These are phyloP conservation scores for Chiua virens DNA, from an alignment of 768 basidiomycete species.

Conservation along the genomic window DNA sequence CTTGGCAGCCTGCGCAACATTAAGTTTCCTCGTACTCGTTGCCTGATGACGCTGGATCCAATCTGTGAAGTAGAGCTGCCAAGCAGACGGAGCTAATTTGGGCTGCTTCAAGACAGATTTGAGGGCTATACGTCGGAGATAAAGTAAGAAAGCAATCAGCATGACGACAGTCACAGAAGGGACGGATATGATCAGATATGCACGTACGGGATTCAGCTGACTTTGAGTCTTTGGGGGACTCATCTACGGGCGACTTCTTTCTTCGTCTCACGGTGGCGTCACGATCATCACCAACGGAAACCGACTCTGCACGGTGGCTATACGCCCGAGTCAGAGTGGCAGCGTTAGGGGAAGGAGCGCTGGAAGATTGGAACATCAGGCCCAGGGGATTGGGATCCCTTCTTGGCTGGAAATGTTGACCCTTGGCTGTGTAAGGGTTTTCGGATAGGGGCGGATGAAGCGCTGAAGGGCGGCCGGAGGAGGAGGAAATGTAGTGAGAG, in stretches of 20 bases:
- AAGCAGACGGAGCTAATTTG: slow-evolving; percentile 89
- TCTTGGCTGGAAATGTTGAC: slow-evolving; percentile 40
- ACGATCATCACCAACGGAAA: slow-evolving; percentile 57
- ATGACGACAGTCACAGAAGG: slow-evolving; percentile 29
- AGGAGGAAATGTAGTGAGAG: slow-evolving; percentile 44
- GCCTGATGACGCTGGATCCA: slow-evolving; percentile 89
- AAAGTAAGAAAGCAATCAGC: slow-evolving; percentile 23
- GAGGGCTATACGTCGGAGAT: slow-evolving; percentile 44
- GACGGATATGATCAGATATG: slow-evolving; percentile 29
- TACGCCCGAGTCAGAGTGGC: slow-evolving; percentile 57
- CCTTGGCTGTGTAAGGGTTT: slow-evolving; percentile 42
- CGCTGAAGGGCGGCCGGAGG: slow-evolving; percentile 43
- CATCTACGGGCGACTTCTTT: slow-evolving; percentile 40
- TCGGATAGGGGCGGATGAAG: slow-evolving; percentile 49
- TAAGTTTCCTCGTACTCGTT: slow-evolving; percentile 78
- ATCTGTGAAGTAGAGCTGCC: slow-evolving; percentile 96
- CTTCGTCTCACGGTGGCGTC: slow-evolving; percentile 74
- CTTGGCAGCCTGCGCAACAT: slow-evolving; percentile 94
- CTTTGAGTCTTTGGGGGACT: slow-evolving; percentile 39
- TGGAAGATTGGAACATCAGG: slow-evolving; percentile 67
- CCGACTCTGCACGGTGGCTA: slow-evolving; percentile 67
- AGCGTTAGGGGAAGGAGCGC: slow-evolving; percentile 59
- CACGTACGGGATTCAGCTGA: slow-evolving; percentile 49
- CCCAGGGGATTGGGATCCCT: slow-evolving; percentile 44
- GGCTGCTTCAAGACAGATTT: slow-evolving; percentile 85